Conservation (phyloP, 371 early-diverging fungal genomes). For the Apophysomyces elegans region DNA sequence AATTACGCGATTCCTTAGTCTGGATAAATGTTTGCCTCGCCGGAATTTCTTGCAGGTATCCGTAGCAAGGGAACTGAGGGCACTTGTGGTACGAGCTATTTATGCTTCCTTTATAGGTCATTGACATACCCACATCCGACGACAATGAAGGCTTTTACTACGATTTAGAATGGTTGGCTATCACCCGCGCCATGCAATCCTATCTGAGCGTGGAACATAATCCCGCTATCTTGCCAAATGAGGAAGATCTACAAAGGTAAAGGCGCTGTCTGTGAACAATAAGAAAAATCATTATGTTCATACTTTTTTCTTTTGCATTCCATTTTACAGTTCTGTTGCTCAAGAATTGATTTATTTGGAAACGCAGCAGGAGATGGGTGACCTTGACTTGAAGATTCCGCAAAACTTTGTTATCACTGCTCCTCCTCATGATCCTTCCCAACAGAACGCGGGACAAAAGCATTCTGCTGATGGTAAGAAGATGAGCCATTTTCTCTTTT, state of each 20-base stretch:
- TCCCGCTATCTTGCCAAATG: slow-evolving; percentile 49
- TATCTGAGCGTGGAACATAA: slow-evolving; percentile 46
- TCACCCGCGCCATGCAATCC: slow-evolving; percentile 64
- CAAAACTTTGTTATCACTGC: slow-evolving; percentile 61
- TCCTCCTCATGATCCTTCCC: slow-evolving; percentile 9
- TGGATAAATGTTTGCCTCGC: slow-evolving; percentile 72
- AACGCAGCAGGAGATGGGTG: slow-evolving; percentile 21
- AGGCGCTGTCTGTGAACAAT: not conserved
- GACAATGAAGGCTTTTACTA: slow-evolving; percentile 55
- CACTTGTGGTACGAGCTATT: not conserved
- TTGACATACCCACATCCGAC: slow-evolving; percentile 60
- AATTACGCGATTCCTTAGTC: slow-evolving; percentile 61
- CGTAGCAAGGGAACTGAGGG: not conserved
- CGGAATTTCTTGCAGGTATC: slow-evolving; percentile 65
- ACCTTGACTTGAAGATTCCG: slow-evolving; percentile 64
- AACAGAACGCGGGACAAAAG: not conserved
- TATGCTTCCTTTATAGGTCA: slow-evolving; percentile 35
- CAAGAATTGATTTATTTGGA: slow-evolving; percentile 33
- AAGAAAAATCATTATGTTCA: not conserved
- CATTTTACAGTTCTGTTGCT: slow-evolving; percentile 22
- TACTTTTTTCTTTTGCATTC: not conserved
- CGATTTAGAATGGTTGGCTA: slow-evolving; percentile 89
- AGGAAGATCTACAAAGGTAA: slow-evolving; percentile 50
- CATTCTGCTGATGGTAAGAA: slow-evolving; percentile 10
- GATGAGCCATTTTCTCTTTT: not conserved